Evolutionary conservation across 371 early-diverging fungal species (phyloP).

Genomic region (Mortierella sp.): DNA sequence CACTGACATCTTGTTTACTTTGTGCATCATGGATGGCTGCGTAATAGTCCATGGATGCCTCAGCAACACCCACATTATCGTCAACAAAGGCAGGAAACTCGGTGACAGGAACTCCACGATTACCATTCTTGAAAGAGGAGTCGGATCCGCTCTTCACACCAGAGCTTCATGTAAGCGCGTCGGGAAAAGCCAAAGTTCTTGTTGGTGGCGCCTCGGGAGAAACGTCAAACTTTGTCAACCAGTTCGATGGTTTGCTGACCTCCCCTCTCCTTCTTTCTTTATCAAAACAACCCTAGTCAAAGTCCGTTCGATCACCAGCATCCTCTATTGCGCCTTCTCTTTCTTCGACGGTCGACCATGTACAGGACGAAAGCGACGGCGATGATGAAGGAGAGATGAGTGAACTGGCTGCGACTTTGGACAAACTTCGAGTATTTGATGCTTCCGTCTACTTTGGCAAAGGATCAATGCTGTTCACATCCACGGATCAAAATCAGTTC

Average conservation of each 20-base stretch:
- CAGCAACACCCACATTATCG: slow-evolving; percentile 21
- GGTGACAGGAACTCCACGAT: slow-evolving; percentile 17
- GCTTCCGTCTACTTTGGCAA: slow-evolving; percentile 45
- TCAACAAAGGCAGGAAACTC: slow-evolving; percentile 7
- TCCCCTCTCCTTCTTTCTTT: too few relatives aligned
- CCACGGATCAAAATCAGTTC: slow-evolving; percentile 39
- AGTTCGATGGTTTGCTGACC: too few relatives aligned
- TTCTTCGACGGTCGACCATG: slow-evolving; percentile 30
- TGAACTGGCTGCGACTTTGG: slow-evolving; percentile 35
- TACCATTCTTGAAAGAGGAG: slow-evolving; percentile 34
- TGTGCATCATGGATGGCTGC: too few relatives aligned
- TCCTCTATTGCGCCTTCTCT: slow-evolving; percentile 36
- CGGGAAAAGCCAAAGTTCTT: too few relatives aligned
- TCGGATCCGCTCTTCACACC: slow-evolving; percentile 37
- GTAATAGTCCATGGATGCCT: slow-evolving; percentile 26
- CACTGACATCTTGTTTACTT: too few relatives aligned
- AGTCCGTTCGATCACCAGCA: slow-evolving; percentile 27
- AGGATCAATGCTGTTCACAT: slow-evolving; percentile 42
- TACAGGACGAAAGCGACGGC: slow-evolving; percentile 29
- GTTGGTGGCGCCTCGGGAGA: too few relatives aligned
- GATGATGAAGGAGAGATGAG: slow-evolving; percentile 31
- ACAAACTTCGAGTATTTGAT: slow-evolving; percentile 42
- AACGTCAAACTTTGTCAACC: too few relatives aligned
- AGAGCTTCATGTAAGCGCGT: slow-evolving; percentile 30
- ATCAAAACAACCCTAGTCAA: slow-evolving; percentile 14